Percentiles rank a stretch among this genome's conserved stretches.
Conservation (phyloP, 164 flowering plant genomes). For the Euptelea pleiosperma region DNA sequence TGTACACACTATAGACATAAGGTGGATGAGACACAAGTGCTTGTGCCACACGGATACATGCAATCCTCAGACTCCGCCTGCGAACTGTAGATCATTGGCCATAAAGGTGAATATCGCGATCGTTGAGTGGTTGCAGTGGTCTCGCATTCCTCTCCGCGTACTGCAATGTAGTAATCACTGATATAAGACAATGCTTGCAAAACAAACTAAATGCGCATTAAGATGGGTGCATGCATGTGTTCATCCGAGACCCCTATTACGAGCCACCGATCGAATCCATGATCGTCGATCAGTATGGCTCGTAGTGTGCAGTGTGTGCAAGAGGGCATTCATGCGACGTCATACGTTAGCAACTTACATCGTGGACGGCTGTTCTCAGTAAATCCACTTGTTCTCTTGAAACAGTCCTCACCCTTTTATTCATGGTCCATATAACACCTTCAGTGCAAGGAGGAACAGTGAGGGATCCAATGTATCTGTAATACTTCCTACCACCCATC, state of each 20-base stretch:
- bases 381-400: conserved; percentile 38
- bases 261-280: too few relatives aligned
- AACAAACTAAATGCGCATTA: too few relatives aligned
- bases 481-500: conserved; percentile 19
- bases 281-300: too few relatives aligned
- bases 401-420: conserved; percentile 30
- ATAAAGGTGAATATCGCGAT: conserved; percentile 25
- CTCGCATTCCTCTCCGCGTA: conserved; percentile 48
- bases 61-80: too few relatives aligned
- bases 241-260: too few relatives aligned
- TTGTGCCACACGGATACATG: too few relatives aligned
- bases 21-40: too few relatives aligned
- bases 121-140: conserved; percentile 36
- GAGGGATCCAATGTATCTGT: conserved; percentile 10
- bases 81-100: too few relatives aligned
- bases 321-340: too few relatives aligned
- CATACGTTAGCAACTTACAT: conserved; percentile 38
- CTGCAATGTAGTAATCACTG: conserved; percentile 22
- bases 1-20: too few relatives aligned
- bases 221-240: too few relatives aligned
- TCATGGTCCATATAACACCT: conserved; percentile 43
- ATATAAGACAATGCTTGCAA: neutral
- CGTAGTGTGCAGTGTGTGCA: too few relatives aligned
- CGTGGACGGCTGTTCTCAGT: conserved; percentile 42
- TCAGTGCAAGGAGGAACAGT: conserved; percentile 17